Conservation (phyloP, 345 rosid species). For the Eucalyptus regnans region DNA sequence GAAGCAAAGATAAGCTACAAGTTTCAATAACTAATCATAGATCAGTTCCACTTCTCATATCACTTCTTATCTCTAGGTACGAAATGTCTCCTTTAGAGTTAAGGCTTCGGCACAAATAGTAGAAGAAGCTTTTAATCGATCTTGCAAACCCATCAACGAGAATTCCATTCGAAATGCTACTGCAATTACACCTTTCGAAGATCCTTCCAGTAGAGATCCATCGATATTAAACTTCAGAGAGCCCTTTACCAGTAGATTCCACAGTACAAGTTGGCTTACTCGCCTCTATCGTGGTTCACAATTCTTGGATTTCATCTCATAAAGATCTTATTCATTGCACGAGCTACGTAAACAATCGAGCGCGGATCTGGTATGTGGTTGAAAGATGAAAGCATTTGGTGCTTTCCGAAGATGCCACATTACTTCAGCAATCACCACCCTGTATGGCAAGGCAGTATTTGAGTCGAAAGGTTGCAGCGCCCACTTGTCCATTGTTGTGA, state of each 20-base stretch:
- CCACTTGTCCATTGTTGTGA: not conserved
- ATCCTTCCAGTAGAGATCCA: not conserved
- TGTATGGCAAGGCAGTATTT: not conserved
- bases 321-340: not conserved
- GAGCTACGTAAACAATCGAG: not conserved
- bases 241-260: not conserved
- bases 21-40: not conserved
- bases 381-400: not conserved
- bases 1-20: not conserved
- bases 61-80: not conserved
- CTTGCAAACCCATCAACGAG: not conserved
- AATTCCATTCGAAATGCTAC: not conserved
- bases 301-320: not conserved
- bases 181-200: not conserved
- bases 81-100: not conserved
- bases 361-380: not conserved
- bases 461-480: not conserved
- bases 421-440: not conserved
- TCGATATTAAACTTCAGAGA: not conserved
- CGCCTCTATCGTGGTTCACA: not conserved
- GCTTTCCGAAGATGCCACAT: not conserved
- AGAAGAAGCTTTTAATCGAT: not conserved
- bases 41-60: not conserved
- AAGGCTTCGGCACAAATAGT: not conserved
- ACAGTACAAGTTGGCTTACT: not conserved